Percentiles rank a stretch among this genome's conserved stretches.
Evolutionary conservation across 164 flowering plant species (phyloP).

Genomic region (Amborella trichopoda): DNA sequence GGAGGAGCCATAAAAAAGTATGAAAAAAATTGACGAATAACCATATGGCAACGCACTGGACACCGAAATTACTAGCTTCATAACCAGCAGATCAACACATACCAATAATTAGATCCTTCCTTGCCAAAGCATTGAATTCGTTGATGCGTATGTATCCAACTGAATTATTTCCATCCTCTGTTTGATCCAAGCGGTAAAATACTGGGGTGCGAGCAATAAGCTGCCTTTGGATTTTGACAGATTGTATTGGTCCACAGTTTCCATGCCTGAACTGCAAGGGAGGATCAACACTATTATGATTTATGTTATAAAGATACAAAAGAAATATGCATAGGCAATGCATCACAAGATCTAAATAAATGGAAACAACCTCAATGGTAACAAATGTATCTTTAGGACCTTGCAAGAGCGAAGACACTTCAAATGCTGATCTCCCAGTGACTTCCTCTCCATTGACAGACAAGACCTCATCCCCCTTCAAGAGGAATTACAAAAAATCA

Average conservation of each 20-base stretch:
- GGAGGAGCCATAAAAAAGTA: too few species aligned
- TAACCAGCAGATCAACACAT: conserved; percentile 10
- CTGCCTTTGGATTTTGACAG: conserved; percentile 63
- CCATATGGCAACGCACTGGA: too few species aligned
- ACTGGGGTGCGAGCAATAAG: conserved; percentile 87
- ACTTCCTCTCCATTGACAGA: conserved; percentile 83
- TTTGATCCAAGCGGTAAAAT: conserved; percentile 63
- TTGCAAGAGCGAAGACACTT: conserved; percentile 79
- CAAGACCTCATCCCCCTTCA: conserved; percentile 77
- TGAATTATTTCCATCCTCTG: conserved; percentile 41
- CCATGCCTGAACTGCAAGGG: conserved; percentile 76
- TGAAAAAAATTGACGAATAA: too few species aligned
- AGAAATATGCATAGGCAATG: neutral
- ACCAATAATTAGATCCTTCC: conserved; percentile 88
- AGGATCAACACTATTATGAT: neutral
- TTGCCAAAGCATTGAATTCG: conserved; percentile 98
- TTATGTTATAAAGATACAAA: neutral
- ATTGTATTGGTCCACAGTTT: conserved; percentile 68
- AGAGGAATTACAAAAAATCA: conserved; percentile 3
- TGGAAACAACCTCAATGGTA: conserved; percentile 48
- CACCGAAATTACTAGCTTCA: too few species aligned
- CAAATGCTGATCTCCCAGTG: conserved; percentile 81
- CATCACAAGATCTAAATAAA: conserved; percentile 3
- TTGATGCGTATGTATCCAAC: conserved; percentile 86
- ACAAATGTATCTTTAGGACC: conserved; percentile 91